Percentiles rank a stretch among this genome's conserved stretches.
phyloP scores from a whole-genome alignment of 495 filamentous ascomycete species.

The Pseudoneurospora amorphoporcata region DNA sequence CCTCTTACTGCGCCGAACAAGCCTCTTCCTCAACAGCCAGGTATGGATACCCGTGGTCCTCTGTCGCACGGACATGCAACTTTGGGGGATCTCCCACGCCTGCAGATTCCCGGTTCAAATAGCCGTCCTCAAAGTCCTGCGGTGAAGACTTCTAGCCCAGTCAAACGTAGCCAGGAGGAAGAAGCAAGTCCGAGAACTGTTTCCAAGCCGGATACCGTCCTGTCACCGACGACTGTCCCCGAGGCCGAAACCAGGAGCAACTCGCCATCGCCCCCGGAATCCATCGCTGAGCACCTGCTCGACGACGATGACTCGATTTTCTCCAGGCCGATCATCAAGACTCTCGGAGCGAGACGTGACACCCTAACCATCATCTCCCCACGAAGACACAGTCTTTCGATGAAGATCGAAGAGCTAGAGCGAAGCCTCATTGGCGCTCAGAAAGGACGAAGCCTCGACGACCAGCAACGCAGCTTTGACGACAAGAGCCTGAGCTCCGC shows the following conservation, averaged over 20 bases:
- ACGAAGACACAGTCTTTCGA: constrained; percentile 30
- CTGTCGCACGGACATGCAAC: not conserved
- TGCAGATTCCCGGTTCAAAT: not conserved
- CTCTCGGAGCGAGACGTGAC: constrained; percentile 33
- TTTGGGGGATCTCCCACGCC: constrained; percentile 2
- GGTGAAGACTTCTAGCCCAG: not conserved
- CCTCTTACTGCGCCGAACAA: not conserved
- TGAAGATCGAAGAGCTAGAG: constrained; percentile 35
- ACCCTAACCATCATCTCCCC: constrained; percentile 25
- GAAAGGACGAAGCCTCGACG: constrained; percentile 14
- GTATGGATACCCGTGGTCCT: not conserved
- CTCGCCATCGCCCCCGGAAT: constrained; percentile 2
- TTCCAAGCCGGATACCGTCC: not conserved
- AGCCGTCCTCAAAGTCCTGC: not conserved
- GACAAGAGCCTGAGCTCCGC: constrained; percentile 4
- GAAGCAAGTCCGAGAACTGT: not conserved
- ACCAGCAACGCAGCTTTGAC: constrained; percentile 10
- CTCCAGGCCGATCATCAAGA: constrained; percentile 27
- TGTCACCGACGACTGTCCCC: not conserved
- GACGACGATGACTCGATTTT: constrained; percentile 14
- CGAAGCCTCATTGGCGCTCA: constrained; percentile 18
- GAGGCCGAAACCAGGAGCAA: not conserved
- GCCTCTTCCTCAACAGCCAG: not conserved
- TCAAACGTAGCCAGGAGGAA: not conserved
- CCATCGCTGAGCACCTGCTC: constrained; percentile 3